Conservation (phyloP, 768 basidiomycete species). For the Grammothele lineata region DNA sequence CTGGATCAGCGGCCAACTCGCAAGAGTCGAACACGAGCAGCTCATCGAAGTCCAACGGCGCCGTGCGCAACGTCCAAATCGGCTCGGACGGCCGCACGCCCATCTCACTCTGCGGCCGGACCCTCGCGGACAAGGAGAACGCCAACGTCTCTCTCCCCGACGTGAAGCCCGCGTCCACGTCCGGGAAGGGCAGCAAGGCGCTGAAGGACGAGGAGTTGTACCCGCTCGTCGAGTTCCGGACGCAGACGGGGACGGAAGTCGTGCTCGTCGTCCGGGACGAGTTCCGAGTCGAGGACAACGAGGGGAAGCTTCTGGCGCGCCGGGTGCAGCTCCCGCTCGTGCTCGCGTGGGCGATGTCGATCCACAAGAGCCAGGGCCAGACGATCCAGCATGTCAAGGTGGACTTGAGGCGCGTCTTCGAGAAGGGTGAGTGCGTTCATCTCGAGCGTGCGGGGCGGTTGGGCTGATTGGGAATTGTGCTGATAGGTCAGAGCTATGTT, state of each 20-base stretch:
- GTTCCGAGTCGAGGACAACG: constrained; percentile 49
- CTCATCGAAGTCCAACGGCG: constrained; percentile 24
- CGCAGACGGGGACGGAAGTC: constrained; percentile 37
- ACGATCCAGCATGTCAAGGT: constrained; percentile 64
- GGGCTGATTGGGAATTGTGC: too few relatives aligned
- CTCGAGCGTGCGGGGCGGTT: too few relatives aligned
- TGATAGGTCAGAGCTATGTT: constrained; percentile 46
- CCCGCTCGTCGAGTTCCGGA: constrained; percentile 46
- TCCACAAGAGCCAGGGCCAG: constrained; percentile 77
- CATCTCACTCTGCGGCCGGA: constrained; percentile 10
- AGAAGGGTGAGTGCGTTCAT: too few relatives aligned
- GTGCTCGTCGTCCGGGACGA: constrained; percentile 49
- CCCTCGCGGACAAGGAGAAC: constrained; percentile 33
- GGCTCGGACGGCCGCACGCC: constrained; percentile 29
- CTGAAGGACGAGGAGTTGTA: constrained; percentile 39
- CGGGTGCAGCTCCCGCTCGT: constrained; percentile 63
- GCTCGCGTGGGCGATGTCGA: constrained; percentile 73
- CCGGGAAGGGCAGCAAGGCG: constrained; percentile 26
- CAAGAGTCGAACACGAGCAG: constrained; percentile 24
- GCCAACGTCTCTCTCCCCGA: background rate
- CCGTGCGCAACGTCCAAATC: constrained; percentile 32
- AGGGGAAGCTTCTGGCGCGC: constrained; percentile 45
- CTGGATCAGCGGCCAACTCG: constrained; percentile 3
- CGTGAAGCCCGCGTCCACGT: background rate
- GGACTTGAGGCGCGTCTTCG: constrained; percentile 64